Evolutionary conservation across 176 grass and related monocot genomes (phyloP).

Genomic region (Leersia perrieri): DNA sequence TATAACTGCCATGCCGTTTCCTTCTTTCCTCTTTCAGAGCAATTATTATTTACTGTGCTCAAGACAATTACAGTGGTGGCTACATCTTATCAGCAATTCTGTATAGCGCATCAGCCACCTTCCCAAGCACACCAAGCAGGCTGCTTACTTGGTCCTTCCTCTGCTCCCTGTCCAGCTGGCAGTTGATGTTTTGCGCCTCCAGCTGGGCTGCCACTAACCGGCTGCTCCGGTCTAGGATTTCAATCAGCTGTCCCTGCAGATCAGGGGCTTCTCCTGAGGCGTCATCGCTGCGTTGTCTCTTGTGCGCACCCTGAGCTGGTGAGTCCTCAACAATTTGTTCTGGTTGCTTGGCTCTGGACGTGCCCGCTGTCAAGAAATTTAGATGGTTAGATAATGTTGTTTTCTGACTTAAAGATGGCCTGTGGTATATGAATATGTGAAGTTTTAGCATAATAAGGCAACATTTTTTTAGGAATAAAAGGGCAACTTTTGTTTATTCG

Average conservation of each 20-base stretch:
- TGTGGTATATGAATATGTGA: neutral
- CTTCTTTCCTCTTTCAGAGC: neutral
- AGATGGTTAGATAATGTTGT: conserved; percentile 8
- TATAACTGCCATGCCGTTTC: neutral
- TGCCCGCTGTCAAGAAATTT: conserved; percentile 47
- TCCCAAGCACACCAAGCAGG: conserved; percentile 75
- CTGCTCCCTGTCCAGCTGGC: conserved; percentile 88
- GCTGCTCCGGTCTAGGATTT: conserved; percentile 72
- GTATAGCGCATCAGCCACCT: conserved; percentile 85
- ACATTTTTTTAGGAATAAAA: neutral
- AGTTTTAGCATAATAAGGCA: neutral
- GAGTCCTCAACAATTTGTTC: conserved; percentile 36
- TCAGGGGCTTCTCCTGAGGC: conserved; percentile 1
- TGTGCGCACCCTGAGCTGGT: conserved; percentile 37
- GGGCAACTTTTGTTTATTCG: neutral
- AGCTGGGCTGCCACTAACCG: conserved; percentile 58
- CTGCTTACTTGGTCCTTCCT: conserved; percentile 73
- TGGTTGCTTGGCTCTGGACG: conserved; percentile 65
- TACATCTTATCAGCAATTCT: conserved; percentile 98
- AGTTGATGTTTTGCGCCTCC: conserved; percentile 80
- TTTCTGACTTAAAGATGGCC: neutral
- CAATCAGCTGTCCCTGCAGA: conserved; percentile 48
- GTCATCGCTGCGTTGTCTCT: conserved; percentile 54
- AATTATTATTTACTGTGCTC: conserved; percentile 42
- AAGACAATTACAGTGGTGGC: conserved; percentile 11